These are phyloP conservation scores for Myxozyma lipomycoides DNA, from an alignment of 805 yeast genomes.

Conservation along the genomic window DNA sequence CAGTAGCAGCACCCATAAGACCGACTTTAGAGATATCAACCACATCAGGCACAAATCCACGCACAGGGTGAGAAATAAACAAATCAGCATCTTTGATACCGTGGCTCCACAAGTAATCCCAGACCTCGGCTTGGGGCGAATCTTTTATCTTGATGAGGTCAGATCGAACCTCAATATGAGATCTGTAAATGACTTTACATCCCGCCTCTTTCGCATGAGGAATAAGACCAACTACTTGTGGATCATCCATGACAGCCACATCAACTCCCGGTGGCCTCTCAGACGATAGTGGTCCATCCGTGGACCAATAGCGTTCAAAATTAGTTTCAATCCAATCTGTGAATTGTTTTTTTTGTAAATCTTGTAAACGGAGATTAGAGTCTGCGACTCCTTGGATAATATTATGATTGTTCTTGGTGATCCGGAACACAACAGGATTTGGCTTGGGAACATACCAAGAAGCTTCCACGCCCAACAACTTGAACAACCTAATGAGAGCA, in stretches of 20 bases:
- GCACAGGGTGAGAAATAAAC: conserved; percentile 28
- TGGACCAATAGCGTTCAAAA: conserved; percentile 21
- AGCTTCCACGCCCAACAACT: conserved; percentile 16
- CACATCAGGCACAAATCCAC: conserved; percentile 24
- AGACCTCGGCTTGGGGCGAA: conserved; percentile 26
- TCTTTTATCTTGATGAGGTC: conserved; percentile 17
- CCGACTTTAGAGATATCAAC: conserved; percentile 20
- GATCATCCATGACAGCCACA: conserved; percentile 26
- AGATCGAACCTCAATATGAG: conserved; percentile 27
- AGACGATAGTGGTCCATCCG: conserved; percentile 17
- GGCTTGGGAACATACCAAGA: conserved; percentile 29
- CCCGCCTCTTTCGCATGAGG: conserved; percentile 25
- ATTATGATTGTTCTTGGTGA: conserved; percentile 28
- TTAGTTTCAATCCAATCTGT: conserved; percentile 22
- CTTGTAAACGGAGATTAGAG: conserved; percentile 12
- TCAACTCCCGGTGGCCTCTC: conserved; percentile 26
- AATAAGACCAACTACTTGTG: conserved; percentile 22
- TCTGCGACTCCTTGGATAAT: conserved; percentile 28
- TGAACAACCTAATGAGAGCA: conserved; percentile 22
- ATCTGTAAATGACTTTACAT: conserved; percentile 23
- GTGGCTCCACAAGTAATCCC: conserved; percentile 23
- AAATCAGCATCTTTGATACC: conserved; percentile 28
- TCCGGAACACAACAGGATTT: conserved; percentile 26
- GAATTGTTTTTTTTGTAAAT: conserved; percentile 16
- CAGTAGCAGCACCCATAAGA: conserved; percentile 26